phyloP scores from a whole-genome alignment of 2,329 filamentous ascomycete genomes.

The Fusarium mundagurra region DNA sequence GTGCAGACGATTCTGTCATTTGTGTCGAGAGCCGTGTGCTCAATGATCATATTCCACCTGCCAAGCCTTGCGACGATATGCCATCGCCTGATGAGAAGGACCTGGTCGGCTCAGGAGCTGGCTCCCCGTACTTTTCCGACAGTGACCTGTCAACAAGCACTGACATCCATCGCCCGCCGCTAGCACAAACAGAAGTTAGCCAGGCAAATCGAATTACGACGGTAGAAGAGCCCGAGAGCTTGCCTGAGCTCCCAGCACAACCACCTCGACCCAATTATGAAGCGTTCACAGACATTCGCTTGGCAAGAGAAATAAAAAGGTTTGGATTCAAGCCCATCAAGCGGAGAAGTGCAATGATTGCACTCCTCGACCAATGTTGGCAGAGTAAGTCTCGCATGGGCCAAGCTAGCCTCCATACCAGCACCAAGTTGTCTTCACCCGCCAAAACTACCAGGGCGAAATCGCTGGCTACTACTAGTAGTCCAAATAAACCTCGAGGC shows the following conservation, averaged over 20 bases:
- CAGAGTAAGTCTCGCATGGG: conserved; percentile 59
- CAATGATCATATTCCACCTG: conserved; percentile 30
- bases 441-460: conserved; percentile 22
- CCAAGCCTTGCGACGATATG: conserved; percentile 40
- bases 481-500: conserved; percentile 45
- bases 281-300: conserved; percentile 68
- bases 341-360: conserved; percentile 74
- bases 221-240: not conserved
- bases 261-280: conserved; percentile 64
- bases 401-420: conserved; percentile 29
- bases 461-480: conserved; percentile 1
- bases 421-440: conserved; percentile 26
- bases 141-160: conserved; percentile 35
- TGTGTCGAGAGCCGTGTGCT: not conserved
- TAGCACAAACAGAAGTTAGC: not conserved
- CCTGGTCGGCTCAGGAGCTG: not conserved
- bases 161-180: not conserved
- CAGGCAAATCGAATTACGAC: not conserved
- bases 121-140: conserved; percentile 30
- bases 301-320: conserved; percentile 68
- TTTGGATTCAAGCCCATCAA: conserved; percentile 81
- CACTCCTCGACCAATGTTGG: conserved; percentile 77
- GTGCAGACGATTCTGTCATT: not conserved
- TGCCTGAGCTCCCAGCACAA: not conserved
- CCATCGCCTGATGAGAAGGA: conserved; percentile 13